These are phyloP conservation scores for Didymella segeticola DNA, from an alignment of 2,329 filamentous ascomycete species.

Conservation along the genomic window DNA sequence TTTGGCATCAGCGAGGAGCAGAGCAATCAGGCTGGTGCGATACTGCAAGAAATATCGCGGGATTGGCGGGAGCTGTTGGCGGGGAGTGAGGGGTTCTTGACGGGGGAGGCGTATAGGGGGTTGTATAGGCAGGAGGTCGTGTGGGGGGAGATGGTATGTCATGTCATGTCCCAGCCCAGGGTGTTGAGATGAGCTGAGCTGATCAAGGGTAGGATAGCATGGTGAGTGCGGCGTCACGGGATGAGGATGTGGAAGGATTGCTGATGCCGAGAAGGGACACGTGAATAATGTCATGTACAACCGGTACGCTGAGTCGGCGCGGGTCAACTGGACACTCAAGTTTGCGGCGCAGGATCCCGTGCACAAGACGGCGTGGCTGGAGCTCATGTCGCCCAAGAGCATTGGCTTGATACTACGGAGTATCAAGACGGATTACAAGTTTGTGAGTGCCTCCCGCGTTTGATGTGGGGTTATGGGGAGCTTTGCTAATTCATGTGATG, in stretches of 20 bases:
- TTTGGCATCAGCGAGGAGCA: slow-evolving; percentile 72
- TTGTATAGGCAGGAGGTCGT: slow-evolving; percentile 71
- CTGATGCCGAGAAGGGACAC: slow-evolving; percentile 63
- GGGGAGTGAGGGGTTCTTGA: slow-evolving; percentile 78
- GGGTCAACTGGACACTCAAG: slow-evolving; percentile 79
- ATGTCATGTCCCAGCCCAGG: too few species aligned
- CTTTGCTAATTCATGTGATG: slow-evolving; percentile 1
- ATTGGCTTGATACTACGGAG: slow-evolving; percentile 79
- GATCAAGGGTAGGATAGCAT: slow-evolving; percentile 56
- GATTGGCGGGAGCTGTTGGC: slow-evolving; percentile 77
- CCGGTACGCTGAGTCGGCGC: slow-evolving; percentile 80
- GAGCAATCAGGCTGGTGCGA: slow-evolving; percentile 61
- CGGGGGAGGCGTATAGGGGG: slow-evolving; percentile 65
- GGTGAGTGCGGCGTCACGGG: slow-evolving; percentile 48
- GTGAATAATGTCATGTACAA: slow-evolving; percentile 89
- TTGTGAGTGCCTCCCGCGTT: slow-evolving; percentile 72
- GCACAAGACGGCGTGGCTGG: slow-evolving; percentile 69
- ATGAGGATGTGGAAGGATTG: too few species aligned
- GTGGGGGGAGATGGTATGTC: slow-evolving; percentile 83
- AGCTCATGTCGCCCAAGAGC: slow-evolving; percentile 70
- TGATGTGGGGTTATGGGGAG: too few species aligned
- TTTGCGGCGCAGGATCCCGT: slow-evolving; percentile 69
- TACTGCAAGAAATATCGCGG: slow-evolving; percentile 65
- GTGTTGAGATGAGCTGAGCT: slow-evolving; percentile 5
- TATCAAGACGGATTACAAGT: slow-evolving; percentile 86